Evolutionary conservation across 306 rosid species (phyloP), one percentile per base, ranked within the genome.

Genomic region (Prunus armeniaca): DNA sequence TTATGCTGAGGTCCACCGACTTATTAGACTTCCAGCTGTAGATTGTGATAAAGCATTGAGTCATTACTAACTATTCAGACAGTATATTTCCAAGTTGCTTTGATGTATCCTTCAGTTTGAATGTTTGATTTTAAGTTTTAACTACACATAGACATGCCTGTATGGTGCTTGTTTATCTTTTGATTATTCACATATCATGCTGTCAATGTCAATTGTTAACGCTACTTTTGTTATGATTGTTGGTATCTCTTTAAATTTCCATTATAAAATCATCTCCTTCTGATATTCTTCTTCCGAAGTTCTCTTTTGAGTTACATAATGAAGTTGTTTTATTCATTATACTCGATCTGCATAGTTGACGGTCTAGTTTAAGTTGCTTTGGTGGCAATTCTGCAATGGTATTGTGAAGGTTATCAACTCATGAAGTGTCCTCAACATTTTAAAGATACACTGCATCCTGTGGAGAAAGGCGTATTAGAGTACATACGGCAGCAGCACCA

Each of bases 41-140:
- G 99, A 96, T 85, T 89, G 94, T 88, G 99, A 96, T 85, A 96
- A 96, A 89, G 97, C 98, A 58, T 96, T 91, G 99, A 96, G 83
- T 85, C 96, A 47, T 83, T 96, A 81, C 75, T 96, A 78, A 89
- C 98, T 41, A 96, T 93, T 76, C 98, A 83, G 87, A 92, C 96
- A 41, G 94, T 91, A 81, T 96, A 91, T 84, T 96, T 96, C 88
- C 99, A 96, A 89, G 98, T 91, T 79, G 99, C 97, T 67, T 87
- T 96, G 87, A 82, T 92, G 99, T 96, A 96, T 92, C 99, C 99
- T 91, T 90, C 83, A 46, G 43, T 34, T 34, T 34, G 43, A 34
- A 34, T 34, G 43, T 34, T 34, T 34, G 9, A 34, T 34, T 34
- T 34, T 34, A 34, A 34, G 17, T 58, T 2, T 43, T 4, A 50